Conservation (phyloP, 768 basidiomycete species). For the Leccinum ochraceum region DNA sequence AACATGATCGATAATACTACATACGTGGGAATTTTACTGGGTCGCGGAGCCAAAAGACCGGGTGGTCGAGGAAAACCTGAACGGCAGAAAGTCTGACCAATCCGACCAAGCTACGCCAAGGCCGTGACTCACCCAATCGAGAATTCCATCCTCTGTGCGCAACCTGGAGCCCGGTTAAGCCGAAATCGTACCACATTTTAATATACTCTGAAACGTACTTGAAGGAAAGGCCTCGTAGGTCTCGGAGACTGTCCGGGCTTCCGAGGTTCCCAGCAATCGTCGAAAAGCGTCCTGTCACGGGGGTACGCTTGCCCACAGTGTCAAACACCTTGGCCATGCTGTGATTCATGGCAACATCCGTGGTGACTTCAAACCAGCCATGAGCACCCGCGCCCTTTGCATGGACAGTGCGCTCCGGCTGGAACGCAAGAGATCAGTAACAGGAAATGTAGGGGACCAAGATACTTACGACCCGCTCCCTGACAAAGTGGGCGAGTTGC, state of each 20-base stretch:
- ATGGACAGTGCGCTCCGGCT: conserved; percentile 21
- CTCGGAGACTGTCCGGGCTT: conserved; percentile 48
- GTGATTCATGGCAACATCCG: conserved; percentile 15
- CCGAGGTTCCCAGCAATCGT: conserved; percentile 58
- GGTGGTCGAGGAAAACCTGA: conserved; percentile 40
- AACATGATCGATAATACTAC: neutral
- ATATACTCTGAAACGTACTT: conserved; percentile 38
- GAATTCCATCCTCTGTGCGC: conserved; percentile 39
- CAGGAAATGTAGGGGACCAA: no score
- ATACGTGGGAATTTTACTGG: conserved; percentile 49
- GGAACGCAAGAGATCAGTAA: neutral
- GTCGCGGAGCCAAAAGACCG: conserved; percentile 51
- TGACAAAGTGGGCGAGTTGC: conserved; percentile 19
- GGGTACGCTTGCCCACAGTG: conserved; percentile 19
- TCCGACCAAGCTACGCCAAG: conserved; percentile 1
- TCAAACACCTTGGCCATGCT: conserved; percentile 19
- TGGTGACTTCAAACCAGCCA: conserved; percentile 21
- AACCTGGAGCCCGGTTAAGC: conserved; percentile 23
- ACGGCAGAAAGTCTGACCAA: conserved; percentile 3
- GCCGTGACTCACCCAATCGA: conserved; percentile 36
- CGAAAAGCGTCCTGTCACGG: conserved; percentile 43
- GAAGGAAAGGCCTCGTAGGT: conserved; percentile 55
- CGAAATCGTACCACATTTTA: neutral
- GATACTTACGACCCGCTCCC: conserved; percentile 19
- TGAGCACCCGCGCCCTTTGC: conserved; percentile 21